Percentiles rank a stretch among this genome's conserved stretches.
Conservation (phyloP, 2,329 filamentous ascomycete species). For the Zarea fungicola region DNA sequence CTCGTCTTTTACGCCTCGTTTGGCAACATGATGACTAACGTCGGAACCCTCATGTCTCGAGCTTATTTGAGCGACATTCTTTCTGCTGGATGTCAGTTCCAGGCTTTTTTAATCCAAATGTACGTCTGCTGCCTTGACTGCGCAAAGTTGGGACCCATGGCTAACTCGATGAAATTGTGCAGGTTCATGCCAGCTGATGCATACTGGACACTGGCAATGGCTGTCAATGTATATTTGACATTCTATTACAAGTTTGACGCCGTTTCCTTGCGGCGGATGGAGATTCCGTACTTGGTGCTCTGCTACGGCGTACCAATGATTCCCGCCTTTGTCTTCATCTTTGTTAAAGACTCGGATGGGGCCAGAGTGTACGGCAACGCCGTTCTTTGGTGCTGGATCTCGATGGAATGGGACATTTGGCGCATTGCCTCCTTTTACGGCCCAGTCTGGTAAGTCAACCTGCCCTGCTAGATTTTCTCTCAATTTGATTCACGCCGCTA, state of each 20-base stretch:
- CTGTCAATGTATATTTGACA: constrained; percentile 77
- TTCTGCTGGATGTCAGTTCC: constrained; percentile 62
- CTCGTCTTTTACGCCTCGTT: constrained; percentile 79
- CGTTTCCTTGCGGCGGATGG: constrained; percentile 57
- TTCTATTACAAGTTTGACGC: constrained; percentile 71
- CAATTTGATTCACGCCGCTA: not conserved
- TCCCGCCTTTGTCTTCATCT: constrained; percentile 62
- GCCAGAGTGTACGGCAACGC: constrained; percentile 66
- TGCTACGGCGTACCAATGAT: constrained; percentile 74
- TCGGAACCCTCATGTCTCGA: constrained; percentile 68
- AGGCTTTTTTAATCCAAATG: constrained; percentile 80
- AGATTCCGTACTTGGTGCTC: constrained; percentile 61
- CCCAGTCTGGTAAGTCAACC: constrained; percentile 54
- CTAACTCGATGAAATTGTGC: constrained; percentile 7
- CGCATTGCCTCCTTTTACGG: constrained; percentile 72
- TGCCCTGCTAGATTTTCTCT: not conserved
- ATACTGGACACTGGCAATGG: constrained; percentile 76
- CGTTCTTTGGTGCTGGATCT: constrained; percentile 77
- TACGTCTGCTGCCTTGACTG: constrained; percentile 34
- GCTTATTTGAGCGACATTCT: constrained; percentile 46
- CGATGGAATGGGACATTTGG: constrained; percentile 60
- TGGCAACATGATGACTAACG: constrained; percentile 72
- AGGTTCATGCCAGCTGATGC: constrained; percentile 76
- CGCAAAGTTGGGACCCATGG: too few species aligned
- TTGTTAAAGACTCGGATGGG: constrained; percentile 50